Base-by-base conservation (phyloP, 176 grass and related monocot genomes). In the Ampelocalamus luodianensis region DNA sequence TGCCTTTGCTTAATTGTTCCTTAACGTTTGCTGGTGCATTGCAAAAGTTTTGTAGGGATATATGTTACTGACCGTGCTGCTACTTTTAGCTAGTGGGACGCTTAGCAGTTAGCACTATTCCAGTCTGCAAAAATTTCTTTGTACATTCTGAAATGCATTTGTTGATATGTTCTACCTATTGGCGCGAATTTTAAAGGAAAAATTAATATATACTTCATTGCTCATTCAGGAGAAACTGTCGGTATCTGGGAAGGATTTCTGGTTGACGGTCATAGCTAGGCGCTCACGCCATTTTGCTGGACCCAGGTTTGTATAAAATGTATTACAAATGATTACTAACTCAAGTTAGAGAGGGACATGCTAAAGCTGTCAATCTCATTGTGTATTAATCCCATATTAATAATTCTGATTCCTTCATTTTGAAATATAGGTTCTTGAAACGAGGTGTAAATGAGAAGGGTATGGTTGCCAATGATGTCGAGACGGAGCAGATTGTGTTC, bases 271-370 rank as follows among this genome's bases (percentile, higher is more conserved):
- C 37, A 90, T 93, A 66, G 91, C 91, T 17, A 87, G 91, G 26
- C 88, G 91, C 37, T 93, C 91, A 32, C 85, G 88, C 38, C 85
- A 90, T 93, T 93, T 88, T 90, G 91, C 85, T 24, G 91, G 91
- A 40, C 90, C 88, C 51, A 90, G 91, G 91, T 93, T 79, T 81
- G 12, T 83, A 42, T 40, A 9, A 29, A 58, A 23, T 38, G 23
- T 46, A 49, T 44, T 72, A 5, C 4, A 23, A 12, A 49, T n/a
- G 2, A 18, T 15, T 72, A 17, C 9, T 15, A 49, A 48, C 11
- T 24, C 8, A 72, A 72, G 23, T 72, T 72, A 48, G n/a, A 48
- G 12, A 27, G 10, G 14, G 14, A 16, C 48, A 16, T 50, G 16
- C 1, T 53, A 18, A 18, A n/a, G 23, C 1, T 44, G 1, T 72